Evolutionary conservation across 106 monocot genomes (phyloP).

Genomic region (Narthecium ossifragum): DNA sequence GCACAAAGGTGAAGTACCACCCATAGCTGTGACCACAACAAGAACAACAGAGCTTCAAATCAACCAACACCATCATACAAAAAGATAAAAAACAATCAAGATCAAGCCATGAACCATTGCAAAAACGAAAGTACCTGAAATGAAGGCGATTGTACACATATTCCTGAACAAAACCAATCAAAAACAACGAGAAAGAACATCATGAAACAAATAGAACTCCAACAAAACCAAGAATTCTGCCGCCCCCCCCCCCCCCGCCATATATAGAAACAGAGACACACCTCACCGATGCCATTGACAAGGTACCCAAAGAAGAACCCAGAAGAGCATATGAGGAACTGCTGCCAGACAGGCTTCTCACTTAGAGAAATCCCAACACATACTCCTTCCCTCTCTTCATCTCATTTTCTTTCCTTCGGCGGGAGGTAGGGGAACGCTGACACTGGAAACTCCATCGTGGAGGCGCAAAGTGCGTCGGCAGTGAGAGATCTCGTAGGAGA

Average conservation of each 20-base stretch:
- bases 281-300: conserved; percentile 81
- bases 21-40: too few relatives aligned
- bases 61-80: too few relatives aligned
- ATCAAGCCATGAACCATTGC: not conserved
- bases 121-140: conserved; percentile 49
- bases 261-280: too few relatives aligned
- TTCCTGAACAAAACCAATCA: conserved; percentile 81
- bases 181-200: not conserved
- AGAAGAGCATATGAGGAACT: conserved; percentile 81
- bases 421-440: too few relatives aligned
- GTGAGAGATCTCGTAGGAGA: too few relatives aligned
- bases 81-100: too few relatives aligned
- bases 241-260: too few relatives aligned
- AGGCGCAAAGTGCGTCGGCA: too few relatives aligned
- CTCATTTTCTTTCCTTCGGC: conserved; percentile 1
- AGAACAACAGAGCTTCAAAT: too few relatives aligned
- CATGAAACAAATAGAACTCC: too few relatives aligned
- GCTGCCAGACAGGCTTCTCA: conserved; percentile 90
- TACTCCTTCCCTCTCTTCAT: conserved; percentile 58
- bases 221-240: not conserved
- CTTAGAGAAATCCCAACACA: conserved; percentile 52
- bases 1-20: too few relatives aligned
- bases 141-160: conserved; percentile 88
- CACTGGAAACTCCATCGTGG: too few relatives aligned
- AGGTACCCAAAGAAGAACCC: conserved; percentile 98